A percentile compares a stretch with the other conserved stretches of the same genome.
phyloP scores from a whole-genome alignment of 2,329 filamentous ascomycete genomes.

The Ascochyta pisi region DNA sequence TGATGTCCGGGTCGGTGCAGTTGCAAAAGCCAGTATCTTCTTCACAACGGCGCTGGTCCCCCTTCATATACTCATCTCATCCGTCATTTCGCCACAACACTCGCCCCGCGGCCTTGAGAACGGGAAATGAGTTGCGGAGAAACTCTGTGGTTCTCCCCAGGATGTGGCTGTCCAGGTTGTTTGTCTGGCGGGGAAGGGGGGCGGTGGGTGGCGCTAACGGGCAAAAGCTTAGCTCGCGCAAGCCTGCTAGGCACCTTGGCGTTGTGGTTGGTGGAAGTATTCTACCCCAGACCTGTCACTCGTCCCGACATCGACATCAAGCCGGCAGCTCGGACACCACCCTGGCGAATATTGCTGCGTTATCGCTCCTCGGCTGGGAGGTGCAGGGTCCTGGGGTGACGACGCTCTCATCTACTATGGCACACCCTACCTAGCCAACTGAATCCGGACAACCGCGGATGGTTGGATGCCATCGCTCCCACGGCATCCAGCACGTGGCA shows the following conservation, averaged over 20 bases:
- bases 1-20: slow-evolving; percentile 1
- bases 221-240: not conserved
- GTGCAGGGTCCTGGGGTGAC: not conserved
- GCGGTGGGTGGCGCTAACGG: slow-evolving; percentile 1
- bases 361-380: not conserved
- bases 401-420: not conserved
- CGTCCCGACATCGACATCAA: slow-evolving; percentile 1
- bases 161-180: not conserved
- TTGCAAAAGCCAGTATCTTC: not conserved
- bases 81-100: not conserved
- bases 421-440: not conserved
- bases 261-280: slow-evolving; percentile 7
- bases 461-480: too few species aligned
- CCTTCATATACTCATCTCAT: slow-evolving; percentile 9
- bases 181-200: not conserved
- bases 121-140: slow-evolving; percentile 16
- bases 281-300: slow-evolving; percentile 4
- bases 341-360: not conserved
- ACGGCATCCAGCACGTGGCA: too few species aligned
- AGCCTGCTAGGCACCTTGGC: slow-evolving; percentile 7
- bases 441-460: not conserved
- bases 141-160: slow-evolving; percentile 3
- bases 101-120: not conserved
- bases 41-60: not conserved
- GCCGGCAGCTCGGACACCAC: slow-evolving; percentile 6